A percentile compares a stretch with the other conserved stretches of the same genome.
phyloP scores from a whole-genome alignment of 371 early-diverging fungal genomes.

The Funneliformis caledonium region DNA sequence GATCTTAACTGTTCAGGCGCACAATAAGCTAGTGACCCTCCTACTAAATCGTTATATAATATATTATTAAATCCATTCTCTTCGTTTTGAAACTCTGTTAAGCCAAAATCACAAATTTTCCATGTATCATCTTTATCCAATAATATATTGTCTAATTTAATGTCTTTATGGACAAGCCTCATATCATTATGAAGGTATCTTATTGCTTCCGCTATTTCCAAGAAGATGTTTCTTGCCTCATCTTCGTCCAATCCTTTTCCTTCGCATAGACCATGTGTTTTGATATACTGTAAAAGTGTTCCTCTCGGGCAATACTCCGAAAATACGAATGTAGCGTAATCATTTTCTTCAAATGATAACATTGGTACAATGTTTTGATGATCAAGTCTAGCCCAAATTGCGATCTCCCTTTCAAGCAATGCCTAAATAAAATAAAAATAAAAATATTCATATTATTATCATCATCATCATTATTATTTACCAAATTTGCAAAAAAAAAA shows the following conservation, averaged over 20 bases:
- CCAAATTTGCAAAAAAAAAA: not conserved
- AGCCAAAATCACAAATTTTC: conserved; percentile 92
- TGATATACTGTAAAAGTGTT: conserved; percentile 47
- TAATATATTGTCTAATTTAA: conserved; percentile 94
- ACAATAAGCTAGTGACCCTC: conserved; percentile 79
- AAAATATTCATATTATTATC: not conserved
- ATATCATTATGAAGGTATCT: conserved; percentile 79
- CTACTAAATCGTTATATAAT: conserved; percentile 41
- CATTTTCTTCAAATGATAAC: conserved; percentile 65
- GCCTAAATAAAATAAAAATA: conserved; percentile 12
- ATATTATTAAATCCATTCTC: conserved; percentile 24
- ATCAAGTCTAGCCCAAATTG: conserved; percentile 71
- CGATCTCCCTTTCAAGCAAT: conserved; percentile 59
- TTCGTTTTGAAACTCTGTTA: conserved; percentile 60
- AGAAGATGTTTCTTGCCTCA: conserved; percentile 58
- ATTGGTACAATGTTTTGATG: conserved; percentile 73
- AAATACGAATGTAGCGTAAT: conserved; percentile 69
- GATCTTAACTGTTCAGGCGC: conserved; percentile 75
- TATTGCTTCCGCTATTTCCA: conserved; percentile 75
- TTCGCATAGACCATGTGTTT: not conserved
- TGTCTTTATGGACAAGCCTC: conserved; percentile 85
- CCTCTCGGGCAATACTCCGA: conserved; percentile 72
- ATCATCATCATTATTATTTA: not conserved
- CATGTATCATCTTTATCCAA: conserved; percentile 54
- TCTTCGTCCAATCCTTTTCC: conserved; percentile 50